Evolutionary conservation across 2,329 filamentous ascomycete genomes (phyloP), one percentile per base, ranked within the genome.

Genomic region (Juglanconis juglandina): DNA sequence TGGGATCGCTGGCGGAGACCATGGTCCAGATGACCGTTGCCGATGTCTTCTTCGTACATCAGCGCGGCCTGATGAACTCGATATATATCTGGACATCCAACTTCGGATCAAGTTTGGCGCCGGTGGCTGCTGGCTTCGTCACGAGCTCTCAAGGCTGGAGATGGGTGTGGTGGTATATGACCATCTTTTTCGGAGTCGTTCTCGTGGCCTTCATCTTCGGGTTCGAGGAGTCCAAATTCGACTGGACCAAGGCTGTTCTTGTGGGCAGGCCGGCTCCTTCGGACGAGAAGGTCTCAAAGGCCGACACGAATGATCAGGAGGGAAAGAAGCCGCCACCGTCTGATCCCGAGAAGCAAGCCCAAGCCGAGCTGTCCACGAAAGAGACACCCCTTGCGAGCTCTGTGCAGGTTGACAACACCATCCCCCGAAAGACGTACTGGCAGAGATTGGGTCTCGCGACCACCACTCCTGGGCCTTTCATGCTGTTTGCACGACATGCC

Each of bases 1-100:
- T 74, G 3, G 80, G 79, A 3, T 75, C 77, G 5, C 59, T 79
- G 0, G 70, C 69, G 34, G 79, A 81, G 65, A 70, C 71, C 0
- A 68, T 81, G 33, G 74, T 80, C 0, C 77, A 80, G 58, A 76
- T 80, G 68, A 80, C 78, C 0, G 73, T 81, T 10, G 73, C 74
- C 10, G 78, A 81, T 63, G 56, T 82, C 48, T 81, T 77, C 67
- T 81, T 81, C 60, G 72, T 81, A 4, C 79, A 81, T 54, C 70
- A 81, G 56, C 72, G 76, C 24, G 79, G 75, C 0, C 67, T 71
- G 2, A 77, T 79, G 75, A 84, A 83, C 60, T 71, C 69, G 0
- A 71, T 79, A 10, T 83, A 79, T 61, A 68, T 78, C 59, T 76
- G 71, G 61, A 71, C 75, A 44, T 67, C 72, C 30, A 73, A 69